Base-by-base conservation (phyloP, 2,329 filamentous ascomycete species). In the Domatiomyces catenatus region DNA sequence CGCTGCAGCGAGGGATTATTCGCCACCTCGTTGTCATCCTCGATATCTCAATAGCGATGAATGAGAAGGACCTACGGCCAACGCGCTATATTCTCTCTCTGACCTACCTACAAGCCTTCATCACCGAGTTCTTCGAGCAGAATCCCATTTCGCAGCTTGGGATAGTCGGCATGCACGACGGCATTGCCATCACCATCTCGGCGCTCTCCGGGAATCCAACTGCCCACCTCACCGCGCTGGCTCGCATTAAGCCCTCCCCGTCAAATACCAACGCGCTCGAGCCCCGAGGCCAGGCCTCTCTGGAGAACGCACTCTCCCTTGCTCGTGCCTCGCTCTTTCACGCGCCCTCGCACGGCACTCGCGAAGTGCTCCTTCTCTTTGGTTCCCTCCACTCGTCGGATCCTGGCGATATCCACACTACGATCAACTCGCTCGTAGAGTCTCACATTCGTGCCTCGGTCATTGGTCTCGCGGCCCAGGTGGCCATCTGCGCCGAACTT, bases 291-390 rank as follows among this genome's bases (percentile, higher is more conserved):
- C 80, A 81, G 57, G 83, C 86, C 15, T 88, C 83, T 66, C 66
- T 98, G 55, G 92, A 98, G 67, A 98, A 98, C 66, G 89, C 89
- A 3, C 75, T 98, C 48, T 89, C 98, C 67, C 93, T 98, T 85
- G 87, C 86, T 54, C 79, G 92, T 50, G 92, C 88, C 49, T 83
- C 84, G 36, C 72, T 98, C n/a, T 95, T 85, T 61, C 87, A 96
- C 67, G 85, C 90, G 1, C 92, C 92, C 1, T 85, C 83, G 17
- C 92, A 98, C 63, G 90, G 92, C 46, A 98, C 92, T 1, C 75
- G 92, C 56, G 92, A 98, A 67, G 82, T 95, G 6, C 80, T 98
- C 36, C 80, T 98, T 52, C 79, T 96, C 47, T 94, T 92, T 63
- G 92, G 92, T 42, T 90, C 90, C 8, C 75, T 98, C 5, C 76